Conservation (phyloP, 257 asterid species). For the Handroanthus guayacan region DNA sequence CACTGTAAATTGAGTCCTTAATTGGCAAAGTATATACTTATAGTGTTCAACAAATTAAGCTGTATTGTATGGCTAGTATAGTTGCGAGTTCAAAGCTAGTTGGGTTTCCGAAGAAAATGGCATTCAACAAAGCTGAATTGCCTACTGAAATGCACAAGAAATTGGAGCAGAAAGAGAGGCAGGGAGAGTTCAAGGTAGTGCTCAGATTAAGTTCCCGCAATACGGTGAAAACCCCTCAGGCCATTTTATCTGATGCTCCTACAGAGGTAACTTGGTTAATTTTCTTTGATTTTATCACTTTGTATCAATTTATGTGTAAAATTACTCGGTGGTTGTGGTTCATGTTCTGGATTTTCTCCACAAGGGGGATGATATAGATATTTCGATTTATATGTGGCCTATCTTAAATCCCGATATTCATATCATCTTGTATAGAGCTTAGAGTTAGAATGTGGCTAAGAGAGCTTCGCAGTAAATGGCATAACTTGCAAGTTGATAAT, state of each 20-base stretch:
- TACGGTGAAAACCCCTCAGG: constrained; percentile 29
- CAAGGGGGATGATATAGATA: no score
- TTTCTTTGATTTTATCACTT: neutral
- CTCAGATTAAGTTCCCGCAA: constrained; percentile 14
- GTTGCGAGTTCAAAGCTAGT: constrained; percentile 27
- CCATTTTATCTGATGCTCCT: constrained; percentile 41
- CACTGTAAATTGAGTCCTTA: neutral
- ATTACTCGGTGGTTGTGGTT: neutral
- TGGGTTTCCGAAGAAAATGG: constrained; percentile 31
- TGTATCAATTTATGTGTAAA: no score
- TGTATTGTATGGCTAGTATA: constrained; percentile 34
- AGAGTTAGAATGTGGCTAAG: neutral
- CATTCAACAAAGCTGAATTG: neutral
- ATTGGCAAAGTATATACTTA: neutral
- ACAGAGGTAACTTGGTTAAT: constrained; percentile 25
- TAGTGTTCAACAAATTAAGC: neutral
- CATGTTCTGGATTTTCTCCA: neutral
- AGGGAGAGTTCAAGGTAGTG: neutral
- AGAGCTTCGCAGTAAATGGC: neutral
- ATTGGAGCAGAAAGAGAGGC: constrained; percentile 17
- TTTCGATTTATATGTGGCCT: no score
- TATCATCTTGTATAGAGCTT: neutral
- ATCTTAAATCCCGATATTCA: no score
- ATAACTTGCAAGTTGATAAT: neutral
- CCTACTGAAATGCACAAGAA: neutral